These are phyloP conservation scores for Pseudomassariella vexata DNA, from an alignment of 2,329 filamentous ascomycete genomes.

Conservation along the genomic window DNA sequence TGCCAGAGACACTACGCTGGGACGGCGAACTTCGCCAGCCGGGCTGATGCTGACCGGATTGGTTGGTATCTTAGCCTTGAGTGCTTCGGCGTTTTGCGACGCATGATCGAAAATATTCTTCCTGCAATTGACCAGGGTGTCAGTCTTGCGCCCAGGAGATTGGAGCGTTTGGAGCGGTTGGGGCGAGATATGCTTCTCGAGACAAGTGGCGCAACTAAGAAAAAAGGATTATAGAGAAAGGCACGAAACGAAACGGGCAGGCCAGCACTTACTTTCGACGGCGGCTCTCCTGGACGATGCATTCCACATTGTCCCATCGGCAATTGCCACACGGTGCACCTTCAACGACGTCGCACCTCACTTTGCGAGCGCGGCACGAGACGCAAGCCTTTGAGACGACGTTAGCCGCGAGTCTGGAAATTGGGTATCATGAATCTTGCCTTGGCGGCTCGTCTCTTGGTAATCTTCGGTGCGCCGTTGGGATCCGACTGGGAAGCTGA, in stretches of 20 bases:
- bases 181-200: too few relatives aligned
- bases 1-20: constrained; percentile 17
- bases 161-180: constrained; percentile 3
- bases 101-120: constrained; percentile 24
- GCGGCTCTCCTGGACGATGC: constrained; percentile 73
- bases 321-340: constrained; percentile 85
- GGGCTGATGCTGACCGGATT: constrained; percentile 29
- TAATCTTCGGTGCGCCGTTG: constrained; percentile 39
- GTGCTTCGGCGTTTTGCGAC: constrained; percentile 37
- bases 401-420: too few relatives aligned
- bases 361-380: constrained; percentile 82
- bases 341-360: constrained; percentile 90
- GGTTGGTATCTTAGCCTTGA: constrained; percentile 24
- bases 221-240: neutral
- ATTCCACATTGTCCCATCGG: constrained; percentile 72
- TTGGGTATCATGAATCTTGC: too few relatives aligned
- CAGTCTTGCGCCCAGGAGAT: constrained; percentile 5
- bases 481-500: constrained; percentile 23
- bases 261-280: constrained; percentile 67
- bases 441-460: constrained; percentile 84
- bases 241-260: constrained; percentile 1
- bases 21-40: constrained; percentile 15
- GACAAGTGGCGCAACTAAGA: constrained; percentile 12
- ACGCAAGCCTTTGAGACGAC: constrained; percentile 86
- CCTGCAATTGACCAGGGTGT: constrained; percentile 21